These are phyloP conservation scores for Eucommia ulmoides DNA, from an alignment of 257 asterid species.

Conservation along the genomic window DNA sequence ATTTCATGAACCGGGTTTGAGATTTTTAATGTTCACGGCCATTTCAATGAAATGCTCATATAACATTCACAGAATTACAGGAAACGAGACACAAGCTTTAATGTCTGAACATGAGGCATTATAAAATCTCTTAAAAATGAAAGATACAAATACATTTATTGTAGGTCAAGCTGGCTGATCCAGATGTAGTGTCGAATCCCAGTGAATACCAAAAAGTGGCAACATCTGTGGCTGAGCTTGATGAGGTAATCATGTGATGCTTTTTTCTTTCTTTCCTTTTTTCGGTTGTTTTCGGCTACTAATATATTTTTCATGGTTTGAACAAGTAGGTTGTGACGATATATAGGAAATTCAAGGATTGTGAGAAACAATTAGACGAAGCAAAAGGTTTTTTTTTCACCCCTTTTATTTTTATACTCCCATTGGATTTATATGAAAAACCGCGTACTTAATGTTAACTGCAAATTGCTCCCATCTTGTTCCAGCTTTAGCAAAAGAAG, in stretches of 20 bases:
- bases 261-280: too few relatives aligned
- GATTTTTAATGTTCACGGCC: too few relatives aligned
- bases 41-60: too few relatives aligned
- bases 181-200: slow-evolving; percentile 83
- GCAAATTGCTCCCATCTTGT: not conserved
- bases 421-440: not conserved
- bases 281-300: too few relatives aligned
- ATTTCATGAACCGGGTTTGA: too few relatives aligned
- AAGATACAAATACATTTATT: too few relatives aligned
- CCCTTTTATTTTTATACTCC: slow-evolving; percentile 7
- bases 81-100: too few relatives aligned
- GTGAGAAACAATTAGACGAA: slow-evolving; percentile 82
- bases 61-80: too few relatives aligned
- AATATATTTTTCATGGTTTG: slow-evolving; percentile 11
- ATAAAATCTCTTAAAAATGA: too few relatives aligned
- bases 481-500: slow-evolving; percentile 74
- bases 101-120: too few relatives aligned
- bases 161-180: slow-evolving; percentile 88
- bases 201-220: slow-evolving; percentile 89
- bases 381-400: slow-evolving; percentile 48
- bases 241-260: too few relatives aligned
- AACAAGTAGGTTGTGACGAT: slow-evolving; percentile 64
- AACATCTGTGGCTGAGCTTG: slow-evolving; percentile 87
- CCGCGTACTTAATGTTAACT: not conserved
- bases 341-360: slow-evolving; percentile 61